phyloP scores from a whole-genome alignment of 2,329 filamentous ascomycete genomes.

The Emergomyces orientalis region DNA sequence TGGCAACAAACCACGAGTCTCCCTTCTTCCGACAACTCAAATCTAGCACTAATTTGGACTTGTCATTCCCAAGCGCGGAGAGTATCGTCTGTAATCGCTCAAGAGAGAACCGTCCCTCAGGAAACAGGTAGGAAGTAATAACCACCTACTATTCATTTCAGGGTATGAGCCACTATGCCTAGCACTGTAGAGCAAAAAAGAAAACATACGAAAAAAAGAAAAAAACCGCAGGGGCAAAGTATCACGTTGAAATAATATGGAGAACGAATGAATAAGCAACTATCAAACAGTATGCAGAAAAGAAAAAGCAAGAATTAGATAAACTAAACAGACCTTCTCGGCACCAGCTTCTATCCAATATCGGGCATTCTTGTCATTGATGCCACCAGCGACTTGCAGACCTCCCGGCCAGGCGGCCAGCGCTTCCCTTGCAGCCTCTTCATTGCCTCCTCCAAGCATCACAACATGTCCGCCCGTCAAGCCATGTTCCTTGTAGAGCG shows the following conservation, averaged over 20 bases:
- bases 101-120: conserved; percentile 69
- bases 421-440: conserved; percentile 67
- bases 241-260: background rate
- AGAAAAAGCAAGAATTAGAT: background rate
- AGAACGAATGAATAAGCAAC: background rate
- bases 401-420: conserved; percentile 67
- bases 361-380: conserved; percentile 72
- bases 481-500: conserved; percentile 65
- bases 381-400: conserved; percentile 88
- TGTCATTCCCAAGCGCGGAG: conserved; percentile 61
- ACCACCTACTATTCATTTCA: conserved; percentile 60
- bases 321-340: conserved; percentile 58
- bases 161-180: conserved; percentile 6
- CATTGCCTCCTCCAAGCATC: conserved; percentile 86
- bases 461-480: conserved; percentile 85
- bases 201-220: background rate
- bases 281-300: background rate
- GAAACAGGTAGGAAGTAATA: conserved; percentile 92
- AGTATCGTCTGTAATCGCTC: conserved; percentile 66
- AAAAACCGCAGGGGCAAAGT: background rate
- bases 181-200: background rate
- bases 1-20: conserved; percentile 86
- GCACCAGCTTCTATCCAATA: conserved; percentile 83
- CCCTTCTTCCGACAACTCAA: conserved; percentile 76
- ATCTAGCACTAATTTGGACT: conserved; percentile 79